Base-by-base conservation (phyloP, 768 basidiomycete genomes). In the Phlebiopsis gigantea region DNA sequence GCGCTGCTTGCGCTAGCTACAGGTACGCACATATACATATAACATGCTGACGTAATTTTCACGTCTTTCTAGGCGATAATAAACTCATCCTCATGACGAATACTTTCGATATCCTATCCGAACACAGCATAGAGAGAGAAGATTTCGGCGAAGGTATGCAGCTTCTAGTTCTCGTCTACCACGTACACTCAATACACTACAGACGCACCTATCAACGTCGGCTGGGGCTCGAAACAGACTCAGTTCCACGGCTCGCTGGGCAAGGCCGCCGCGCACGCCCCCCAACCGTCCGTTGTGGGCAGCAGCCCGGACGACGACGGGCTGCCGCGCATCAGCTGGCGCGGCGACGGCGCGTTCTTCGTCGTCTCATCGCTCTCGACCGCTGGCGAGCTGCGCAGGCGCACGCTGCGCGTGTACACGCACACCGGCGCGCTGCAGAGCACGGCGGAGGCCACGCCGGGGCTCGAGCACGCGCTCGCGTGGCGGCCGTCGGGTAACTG, bases 171-270 rank as follows among this genome's bases (percentile, higher is more conserved):
- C 29, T 50, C 31, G n/a, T n/a, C n/a, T n/a, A 8, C 15, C 56
- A 53, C 29, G 41, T 34, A 17, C 29, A n/a, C 58, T 15, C n/a
- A 59, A 10, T 21, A 49, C 43, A 5, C 25, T 39, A 4, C 63
- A 93, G 93, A 93, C 68, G 82, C 86, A 24, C 91, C 90, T 2
- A 93, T 98, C 65, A 92, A 95, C 63, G 93, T 98, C 57, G 97
- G 97, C 15, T 99, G 97, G 97, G 97, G 97, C 41, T 90, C 90
- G 1, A 96, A 95, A 66, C 80, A 90, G 68, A 98, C 97, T 0
- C 97, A 99, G 66, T 99, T 99, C 68, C 94, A 98, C 63, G 97
- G 97, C 9, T 96, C 94, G 0, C 75, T 93, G 4, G 96, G 97
- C 17, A 98, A 98, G 69, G 73, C 80, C 1, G 88, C 89, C 22